These are phyloP conservation scores for Saturnispora silvae DNA, from an alignment of 805 yeast genomes.

Conservation along the genomic window DNA sequence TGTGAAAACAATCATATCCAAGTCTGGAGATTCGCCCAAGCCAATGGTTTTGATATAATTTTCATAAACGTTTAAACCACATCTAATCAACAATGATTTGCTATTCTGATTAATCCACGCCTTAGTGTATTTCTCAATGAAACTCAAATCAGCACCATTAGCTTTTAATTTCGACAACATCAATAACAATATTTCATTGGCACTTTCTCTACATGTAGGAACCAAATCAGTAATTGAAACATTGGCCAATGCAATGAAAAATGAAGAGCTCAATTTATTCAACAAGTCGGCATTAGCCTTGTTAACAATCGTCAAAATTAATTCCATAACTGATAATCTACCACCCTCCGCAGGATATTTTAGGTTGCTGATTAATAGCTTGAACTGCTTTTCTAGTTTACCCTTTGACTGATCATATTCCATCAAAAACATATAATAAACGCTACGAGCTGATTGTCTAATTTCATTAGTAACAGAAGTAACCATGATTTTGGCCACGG, in stretches of 20 bases:
- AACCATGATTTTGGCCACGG: slow-evolving; percentile 73
- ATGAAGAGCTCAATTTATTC: slow-evolving; percentile 55
- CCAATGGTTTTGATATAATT: slow-evolving; percentile 44
- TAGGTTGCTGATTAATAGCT: slow-evolving; percentile 68
- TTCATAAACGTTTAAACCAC: slow-evolving; percentile 67
- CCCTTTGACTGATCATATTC: slow-evolving; percentile 92
- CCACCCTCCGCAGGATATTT: slow-evolving; percentile 81
- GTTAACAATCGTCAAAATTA: slow-evolving; percentile 57
- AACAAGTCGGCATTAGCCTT: slow-evolving; percentile 55
- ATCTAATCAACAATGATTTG: slow-evolving; percentile 45
- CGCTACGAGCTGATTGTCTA: slow-evolving; percentile 73
- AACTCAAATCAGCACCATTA: slow-evolving; percentile 18
- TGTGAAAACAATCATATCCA: slow-evolving; percentile 22
- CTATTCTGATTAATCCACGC: slow-evolving; percentile 57
- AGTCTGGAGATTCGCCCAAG: slow-evolving; percentile 21
- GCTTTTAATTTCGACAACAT: slow-evolving; percentile 41
- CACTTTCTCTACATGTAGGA: slow-evolving; percentile 74
- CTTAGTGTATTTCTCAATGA: slow-evolving; percentile 31
- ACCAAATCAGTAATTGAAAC: slow-evolving; percentile 70
- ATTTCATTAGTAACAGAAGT: slow-evolving; percentile 78
- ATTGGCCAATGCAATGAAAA: slow-evolving; percentile 74
- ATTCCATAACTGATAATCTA: slow-evolving; percentile 82
- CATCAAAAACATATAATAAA: slow-evolving; percentile 76
- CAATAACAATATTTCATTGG: slow-evolving; percentile 46
- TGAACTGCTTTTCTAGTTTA: slow-evolving; percentile 71